Conservation (phyloP, 1,284 basidiomycete species). For the Anthracocystis setariae region DNA sequence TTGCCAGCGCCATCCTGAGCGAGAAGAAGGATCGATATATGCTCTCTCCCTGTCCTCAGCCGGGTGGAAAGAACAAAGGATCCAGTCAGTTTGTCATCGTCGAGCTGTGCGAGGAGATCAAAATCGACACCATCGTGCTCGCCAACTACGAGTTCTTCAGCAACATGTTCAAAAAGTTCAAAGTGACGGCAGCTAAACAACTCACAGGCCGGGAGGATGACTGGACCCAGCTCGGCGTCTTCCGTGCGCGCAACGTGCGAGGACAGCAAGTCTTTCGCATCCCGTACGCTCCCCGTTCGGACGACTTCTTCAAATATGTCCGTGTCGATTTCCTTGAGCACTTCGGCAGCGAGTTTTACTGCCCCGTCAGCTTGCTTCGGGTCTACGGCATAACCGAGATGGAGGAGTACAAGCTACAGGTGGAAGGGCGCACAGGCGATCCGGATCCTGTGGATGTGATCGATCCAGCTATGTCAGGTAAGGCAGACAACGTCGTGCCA, state of each 20-base stretch:
- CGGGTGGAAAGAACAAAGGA: constrained; percentile 15
- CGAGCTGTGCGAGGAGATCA: constrained; percentile 96
- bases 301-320: constrained; percentile 76
- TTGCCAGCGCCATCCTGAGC: constrained; percentile 83
- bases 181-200: constrained; percentile 83
- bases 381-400: constrained; percentile 97
- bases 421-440: constrained; percentile 76
- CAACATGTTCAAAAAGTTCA: constrained; percentile 91
- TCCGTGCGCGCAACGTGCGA: constrained; percentile 85
- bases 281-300: constrained; percentile 36
- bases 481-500: neutral
- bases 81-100: constrained; percentile 83
- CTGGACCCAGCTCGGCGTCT: constrained; percentile 75
- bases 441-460: constrained; percentile 53
- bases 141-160: constrained; percentile 99
- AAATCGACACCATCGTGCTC: constrained; percentile 93
- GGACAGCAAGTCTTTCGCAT: constrained; percentile 77
- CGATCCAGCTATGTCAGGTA: neutral
- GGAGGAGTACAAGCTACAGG: constrained; percentile 80
- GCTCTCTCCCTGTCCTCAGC: constrained; percentile 84
- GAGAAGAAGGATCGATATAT: constrained; percentile 95
- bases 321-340: constrained; percentile 93
- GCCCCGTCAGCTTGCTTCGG: constrained; percentile 88
- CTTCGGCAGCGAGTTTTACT: constrained; percentile 95
- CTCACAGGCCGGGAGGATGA: constrained; percentile 76